A percentile compares a stretch with the other conserved stretches of the same genome.
Conservation (phyloP, 441 rosid species). For the Arabidopsis hybrid region DNA sequence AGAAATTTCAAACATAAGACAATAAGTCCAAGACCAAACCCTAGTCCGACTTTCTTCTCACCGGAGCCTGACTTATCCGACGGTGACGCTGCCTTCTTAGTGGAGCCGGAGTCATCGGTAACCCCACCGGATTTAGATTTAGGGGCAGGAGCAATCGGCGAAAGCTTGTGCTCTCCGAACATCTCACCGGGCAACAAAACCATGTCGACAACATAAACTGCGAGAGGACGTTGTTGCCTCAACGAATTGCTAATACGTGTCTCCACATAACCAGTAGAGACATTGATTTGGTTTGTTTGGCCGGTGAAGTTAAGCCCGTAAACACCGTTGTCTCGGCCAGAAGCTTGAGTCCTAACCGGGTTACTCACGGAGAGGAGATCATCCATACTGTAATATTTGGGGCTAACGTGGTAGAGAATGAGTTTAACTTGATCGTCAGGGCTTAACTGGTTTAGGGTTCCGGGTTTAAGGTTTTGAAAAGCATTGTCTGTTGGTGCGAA, state of each 20-base stretch:
- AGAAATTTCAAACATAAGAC: constrained; percentile 52
- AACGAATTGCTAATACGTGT: constrained; percentile 64
- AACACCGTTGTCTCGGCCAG: constrained; percentile 55
- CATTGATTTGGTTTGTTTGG: constrained; percentile 64
- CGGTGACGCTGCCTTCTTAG: constrained; percentile 35
- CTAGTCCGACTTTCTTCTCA: constrained; percentile 43
- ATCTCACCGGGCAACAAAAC: constrained; percentile 70
- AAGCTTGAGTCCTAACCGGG: constrained; percentile 72
- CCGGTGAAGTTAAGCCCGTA: constrained; percentile 74
- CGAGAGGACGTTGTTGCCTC: constrained; percentile 54
- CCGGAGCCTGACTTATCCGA: constrained; percentile 41
- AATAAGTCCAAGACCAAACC: constrained; percentile 53
- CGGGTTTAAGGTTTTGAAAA: constrained; percentile 62
- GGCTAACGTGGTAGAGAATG: constrained; percentile 58
- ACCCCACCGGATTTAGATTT: constrained; percentile 31
- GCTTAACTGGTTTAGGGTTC: constrained; percentile 55
- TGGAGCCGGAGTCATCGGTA: constrained; percentile 41
- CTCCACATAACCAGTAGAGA: constrained; percentile 63
- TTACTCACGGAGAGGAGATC: constrained; percentile 64
- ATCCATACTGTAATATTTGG: constrained; percentile 56
- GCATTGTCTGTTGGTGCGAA: constrained; percentile 84
- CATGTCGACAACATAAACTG: constrained; percentile 71
- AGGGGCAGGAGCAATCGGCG: constrained; percentile 48
- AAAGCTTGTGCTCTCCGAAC: constrained; percentile 54
- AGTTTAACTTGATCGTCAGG: constrained; percentile 61